A percentile compares a stretch with the other conserved stretches of the same genome.
phyloP scores from a whole-genome alignment of 2,329 filamentous ascomycete genomes.

The Colletotrichum caudatum region DNA sequence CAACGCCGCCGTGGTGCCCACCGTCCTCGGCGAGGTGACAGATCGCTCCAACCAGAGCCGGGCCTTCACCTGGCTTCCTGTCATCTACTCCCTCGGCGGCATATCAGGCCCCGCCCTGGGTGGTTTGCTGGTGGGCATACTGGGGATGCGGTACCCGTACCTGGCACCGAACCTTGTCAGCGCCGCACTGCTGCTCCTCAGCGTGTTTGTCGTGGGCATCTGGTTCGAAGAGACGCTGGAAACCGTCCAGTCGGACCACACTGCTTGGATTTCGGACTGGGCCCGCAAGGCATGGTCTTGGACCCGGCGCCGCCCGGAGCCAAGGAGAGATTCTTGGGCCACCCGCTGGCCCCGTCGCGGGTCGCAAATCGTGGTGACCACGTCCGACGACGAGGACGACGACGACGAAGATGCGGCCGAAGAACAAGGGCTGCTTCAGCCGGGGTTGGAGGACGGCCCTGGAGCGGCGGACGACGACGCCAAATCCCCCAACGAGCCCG shows the following conservation, averaged over 20 bases:
- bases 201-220: conserved; percentile 79
- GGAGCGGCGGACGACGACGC: conserved; percentile 63
- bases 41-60: conserved; percentile 94
- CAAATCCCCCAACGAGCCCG: conserved; percentile 65
- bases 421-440: conserved; percentile 44
- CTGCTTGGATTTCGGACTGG: conserved; percentile 51
- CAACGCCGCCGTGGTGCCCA: conserved; percentile 93
- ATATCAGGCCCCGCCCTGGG: conserved; percentile 95
- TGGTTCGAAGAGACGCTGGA: conserved; percentile 91
- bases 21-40: conserved; percentile 93
- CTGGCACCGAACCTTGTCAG: conserved; percentile 85
- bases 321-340: conserved; percentile 53
- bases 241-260: conserved; percentile 49
- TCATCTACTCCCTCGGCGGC: conserved; percentile 94
- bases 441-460: conserved; percentile 54
- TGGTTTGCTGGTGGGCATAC: conserved; percentile 79
- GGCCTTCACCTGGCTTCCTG: conserved; percentile 93
- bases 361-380: conserved; percentile 39
- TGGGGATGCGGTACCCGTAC: conserved; percentile 79
- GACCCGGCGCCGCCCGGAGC: conserved; percentile 44
- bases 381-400: conserved; percentile 46
- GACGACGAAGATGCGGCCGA: conserved; percentile 42
- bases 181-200: conserved; percentile 76
- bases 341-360: conserved; percentile 53
- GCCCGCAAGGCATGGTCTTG: conserved; percentile 49